phyloP scores from a whole-genome alignment of 1,139 yeast genomes.

The Suhomyces anneliseae region DNA sequence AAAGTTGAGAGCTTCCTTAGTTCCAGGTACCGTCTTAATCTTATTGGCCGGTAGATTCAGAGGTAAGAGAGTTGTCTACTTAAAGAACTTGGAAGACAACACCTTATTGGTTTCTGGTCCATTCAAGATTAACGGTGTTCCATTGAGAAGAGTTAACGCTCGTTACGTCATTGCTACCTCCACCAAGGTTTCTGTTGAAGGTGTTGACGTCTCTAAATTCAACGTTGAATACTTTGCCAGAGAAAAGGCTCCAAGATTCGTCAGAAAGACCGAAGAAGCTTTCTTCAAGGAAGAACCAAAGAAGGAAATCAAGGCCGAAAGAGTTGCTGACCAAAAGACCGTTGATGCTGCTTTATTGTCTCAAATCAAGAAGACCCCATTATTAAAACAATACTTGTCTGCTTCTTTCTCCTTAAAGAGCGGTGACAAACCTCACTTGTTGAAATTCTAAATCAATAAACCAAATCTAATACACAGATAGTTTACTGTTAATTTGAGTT shows the following conservation, averaged over 20 bases:
- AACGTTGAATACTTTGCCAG: conserved; percentile 96
- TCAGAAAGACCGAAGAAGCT: conserved; percentile 87
- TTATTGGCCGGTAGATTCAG: conserved; percentile 99
- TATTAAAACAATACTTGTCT: conserved; percentile 96
- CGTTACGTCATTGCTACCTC: conserved; percentile 99
- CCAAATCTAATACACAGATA: conserved; percentile 8
- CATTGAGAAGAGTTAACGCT: conserved; percentile 98
- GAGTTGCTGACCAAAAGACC: conserved; percentile 96
- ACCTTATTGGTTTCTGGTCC: conserved; percentile 98
- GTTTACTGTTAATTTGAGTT: conserved; percentile 5
- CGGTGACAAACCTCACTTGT: conserved; percentile 99
- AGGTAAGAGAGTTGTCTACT: conserved; percentile 99
- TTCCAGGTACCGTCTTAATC: conserved; percentile 98
- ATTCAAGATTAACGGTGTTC: conserved; percentile 99
- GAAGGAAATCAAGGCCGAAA: conserved; percentile 89
- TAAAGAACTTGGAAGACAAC: conserved; percentile 98
- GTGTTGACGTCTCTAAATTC: conserved; percentile 89
- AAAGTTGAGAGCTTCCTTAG: conserved; percentile 94
- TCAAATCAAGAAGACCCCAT: conserved; percentile 96
- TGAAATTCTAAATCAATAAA: conserved; percentile 73
- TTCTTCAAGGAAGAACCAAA: conserved; percentile 90
- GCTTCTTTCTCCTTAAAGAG: conserved; percentile 94
- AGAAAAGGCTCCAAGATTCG: conserved; percentile 79
- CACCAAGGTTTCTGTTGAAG: conserved; percentile 78
- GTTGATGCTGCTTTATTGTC: conserved; percentile 94